Evolutionary conservation across 805 yeast species (phyloP), one percentile per base, ranked within the genome.

Genomic region (Komagataella pastoris): DNA sequence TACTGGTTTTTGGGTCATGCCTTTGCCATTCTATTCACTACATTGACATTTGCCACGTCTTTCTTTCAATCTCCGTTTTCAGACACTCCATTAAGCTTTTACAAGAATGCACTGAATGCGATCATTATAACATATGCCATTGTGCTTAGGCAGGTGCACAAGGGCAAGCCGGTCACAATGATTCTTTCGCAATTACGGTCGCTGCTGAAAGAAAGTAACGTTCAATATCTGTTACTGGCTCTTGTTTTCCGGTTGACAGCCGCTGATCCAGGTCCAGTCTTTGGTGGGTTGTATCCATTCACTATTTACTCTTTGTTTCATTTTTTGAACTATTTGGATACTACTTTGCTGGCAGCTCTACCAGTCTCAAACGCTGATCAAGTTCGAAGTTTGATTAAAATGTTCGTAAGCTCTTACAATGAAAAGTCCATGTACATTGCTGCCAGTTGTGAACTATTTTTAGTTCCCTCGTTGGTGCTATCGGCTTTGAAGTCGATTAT

Each of bases 1-100:
- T 79, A 79, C 58, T 83, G 90, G 90, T 83, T 76, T 56, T 51
- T 80, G 24, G 83, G 85, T 17, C 87, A 83, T 63, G 69, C 76
- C 12, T 60, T 71, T 36, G 76, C 81, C 2, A 56, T 79, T 2
- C 56, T 63, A 51, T 75, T 67, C 62, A 74, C 75, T 58, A 53
- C 65, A 3, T 55, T 65, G 17, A 70, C 68, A 58, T 63, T 69
- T 47, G 50, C 75, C 44, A 68, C 60, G 43, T 72, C 81, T 6
- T 69, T 78, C 51, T 69, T 76, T 57, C 58, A 63, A 21, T 61
- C 65, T 17, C 62, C 56, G 1, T 40, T 67, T 7, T 58, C 62
- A 55, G 55, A 60, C 1, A 50, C 60, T 2, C 66, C 73, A 8
- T 54, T 60, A 30, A 63, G 59, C 40, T 72, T 68, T 55, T 76